Conservation (phyloP, 495 filamentous ascomycete genomes). For the Aspergillus baeticus region DNA sequence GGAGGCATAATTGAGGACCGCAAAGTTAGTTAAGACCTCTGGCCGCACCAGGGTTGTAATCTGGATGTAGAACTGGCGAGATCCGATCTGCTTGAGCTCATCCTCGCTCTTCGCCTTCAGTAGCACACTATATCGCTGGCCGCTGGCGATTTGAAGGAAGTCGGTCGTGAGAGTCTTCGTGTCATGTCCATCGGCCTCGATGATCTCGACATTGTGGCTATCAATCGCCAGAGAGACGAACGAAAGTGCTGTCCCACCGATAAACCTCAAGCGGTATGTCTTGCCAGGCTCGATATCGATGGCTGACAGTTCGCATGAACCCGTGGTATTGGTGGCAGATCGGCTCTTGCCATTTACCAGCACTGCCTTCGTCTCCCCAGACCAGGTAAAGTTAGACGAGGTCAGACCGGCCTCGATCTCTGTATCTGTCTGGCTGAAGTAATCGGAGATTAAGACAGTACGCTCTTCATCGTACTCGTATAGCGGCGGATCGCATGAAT, state of each 20-base stretch:
- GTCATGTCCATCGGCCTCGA: conserved; percentile 58
- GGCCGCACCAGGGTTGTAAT: conserved; percentile 51
- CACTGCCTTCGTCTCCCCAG: conserved; percentile 43
- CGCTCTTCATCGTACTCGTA: conserved; percentile 57
- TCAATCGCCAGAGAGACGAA: conserved; percentile 50
- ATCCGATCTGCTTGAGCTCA: conserved; percentile 17
- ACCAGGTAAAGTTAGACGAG: conserved; percentile 3
- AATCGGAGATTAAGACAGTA: conserved; percentile 51
- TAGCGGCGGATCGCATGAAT: conserved; percentile 34
- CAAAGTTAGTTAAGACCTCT: conserved; percentile 44
- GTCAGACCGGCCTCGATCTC: conserved; percentile 40
- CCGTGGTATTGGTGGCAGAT: conserved; percentile 31
- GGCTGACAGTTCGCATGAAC: conserved; percentile 43
- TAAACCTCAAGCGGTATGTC: conserved; percentile 57
- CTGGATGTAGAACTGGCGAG: conserved; percentile 52
- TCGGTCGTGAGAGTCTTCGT: conserved; percentile 46
- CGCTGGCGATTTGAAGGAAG: conserved; percentile 52
- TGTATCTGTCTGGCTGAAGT: conserved; percentile 44
- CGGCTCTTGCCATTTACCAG: conserved; percentile 45
- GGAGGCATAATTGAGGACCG: conserved; percentile 48
- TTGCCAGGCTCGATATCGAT: conserved; percentile 56
- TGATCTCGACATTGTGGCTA: conserved; percentile 48
- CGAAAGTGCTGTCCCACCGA: conserved; percentile 53
- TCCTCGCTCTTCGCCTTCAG: conserved; percentile 43
- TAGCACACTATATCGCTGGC: conserved; percentile 57